Conservation (phyloP, 768 basidiomycete species). For the Tremella yokohamensis region DNA sequence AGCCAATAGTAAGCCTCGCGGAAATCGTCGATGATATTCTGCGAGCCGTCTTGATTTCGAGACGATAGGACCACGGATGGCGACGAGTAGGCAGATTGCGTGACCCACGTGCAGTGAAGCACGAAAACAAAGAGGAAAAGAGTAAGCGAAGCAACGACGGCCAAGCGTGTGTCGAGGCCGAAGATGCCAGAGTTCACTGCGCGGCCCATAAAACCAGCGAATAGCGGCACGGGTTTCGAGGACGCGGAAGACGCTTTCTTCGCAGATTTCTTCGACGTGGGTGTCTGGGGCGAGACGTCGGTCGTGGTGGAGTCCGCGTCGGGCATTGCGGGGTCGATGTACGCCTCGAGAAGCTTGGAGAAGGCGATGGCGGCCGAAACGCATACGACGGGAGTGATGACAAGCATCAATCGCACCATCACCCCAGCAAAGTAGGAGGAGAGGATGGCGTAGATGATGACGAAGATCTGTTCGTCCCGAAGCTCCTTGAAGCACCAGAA, state of each 20-base stretch:
- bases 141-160: constrained; percentile 69
- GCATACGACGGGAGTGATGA: constrained; percentile 94
- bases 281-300: constrained; percentile 33
- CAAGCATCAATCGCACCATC: constrained; percentile 98
- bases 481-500: constrained; percentile 88
- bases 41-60: constrained; percentile 71
- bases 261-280: constrained; percentile 60
- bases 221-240: constrained; percentile 53
- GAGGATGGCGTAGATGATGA: constrained; percentile 94
- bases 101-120: constrained; percentile 94
- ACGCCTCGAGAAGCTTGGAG: constrained; percentile 80
- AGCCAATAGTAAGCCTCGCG: constrained; percentile 99
- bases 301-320: constrained; percentile 47
- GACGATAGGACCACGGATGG: constrained; percentile 94
- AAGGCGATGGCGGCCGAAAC: constrained; percentile 86
- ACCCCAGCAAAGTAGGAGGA: constrained; percentile 98
- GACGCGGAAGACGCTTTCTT: constrained; percentile 56
- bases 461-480: constrained; percentile 94
- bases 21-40: constrained; percentile 98
- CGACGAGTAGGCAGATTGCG: constrained; percentile 89
- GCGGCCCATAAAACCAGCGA: constrained; percentile 35
- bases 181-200: constrained; percentile 61
- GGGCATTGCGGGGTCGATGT: constrained; percentile 79
- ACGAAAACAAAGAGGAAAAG: constrained; percentile 85
- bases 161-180: constrained; percentile 75